Evolutionary conservation across 805 yeast genomes (phyloP), one percentile per base, ranked within the genome.

Genomic region (Sungouiella blattae): DNA sequence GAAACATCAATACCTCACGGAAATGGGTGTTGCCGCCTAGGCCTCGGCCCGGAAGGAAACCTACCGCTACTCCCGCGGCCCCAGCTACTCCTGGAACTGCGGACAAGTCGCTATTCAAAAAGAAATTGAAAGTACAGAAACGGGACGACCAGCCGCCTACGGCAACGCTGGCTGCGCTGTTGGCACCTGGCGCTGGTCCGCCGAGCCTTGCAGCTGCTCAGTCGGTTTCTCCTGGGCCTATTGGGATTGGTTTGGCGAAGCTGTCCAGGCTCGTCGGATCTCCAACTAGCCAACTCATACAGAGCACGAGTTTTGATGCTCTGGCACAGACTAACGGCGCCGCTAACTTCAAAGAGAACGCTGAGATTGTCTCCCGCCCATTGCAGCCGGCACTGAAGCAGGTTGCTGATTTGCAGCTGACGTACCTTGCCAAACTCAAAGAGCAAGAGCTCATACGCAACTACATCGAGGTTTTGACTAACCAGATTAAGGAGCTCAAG

Each of bases 1-100:
- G 53, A 26, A 59, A 59, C 33, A 59, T 64, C 32, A 77, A 71
- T 47, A 80, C 91, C 1, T 81, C 88, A 33, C 82, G 82, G 52
- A 80, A 78, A 52, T 87, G 93, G 89, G 88, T 83, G 6, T 62
- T 84, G 20, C 95, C 94, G 3, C 94, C 94, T 8, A 68, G 93
- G 45, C 93, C 94, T 17, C 81, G 84, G 46, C 84, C 85, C 0
- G 85, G 84, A 14, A 62, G 80, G 33, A 77, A 76, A 46, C 80
- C 79, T 3, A 52, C 47, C 5, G 32, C 37, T 12, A 24, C 29
- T 2, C 12, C 17, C 9, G 25, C n/a, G 11, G 34, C 23, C 9
- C 18, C 40, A 18, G 28, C 32, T 11, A 21, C 35, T 5, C 28
- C 23, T 32, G 18, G 35, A 11, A 6, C 16, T 18, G 14, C 22